Evolutionary conservation across 1,284 basidiomycete genomes (phyloP), one percentile per base, ranked within the genome.

Genomic region (Sporisorium reilianum): DNA sequence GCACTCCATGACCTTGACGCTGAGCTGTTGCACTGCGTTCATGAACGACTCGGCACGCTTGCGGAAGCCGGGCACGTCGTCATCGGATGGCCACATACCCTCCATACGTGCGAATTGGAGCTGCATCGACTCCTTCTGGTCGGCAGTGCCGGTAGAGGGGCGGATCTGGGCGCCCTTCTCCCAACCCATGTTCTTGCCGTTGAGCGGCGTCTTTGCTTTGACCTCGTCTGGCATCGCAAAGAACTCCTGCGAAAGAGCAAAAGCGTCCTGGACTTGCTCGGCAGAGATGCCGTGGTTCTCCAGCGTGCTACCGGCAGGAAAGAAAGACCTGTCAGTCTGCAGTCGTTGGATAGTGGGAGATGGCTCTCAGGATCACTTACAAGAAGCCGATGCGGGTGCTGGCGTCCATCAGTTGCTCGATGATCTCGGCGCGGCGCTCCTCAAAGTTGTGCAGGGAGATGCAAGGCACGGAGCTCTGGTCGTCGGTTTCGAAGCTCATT

Each of bases 61-160:
- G 63, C 86, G 88, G 79, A 90, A 89, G 2, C 88, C 89, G 0
- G 89, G 88, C 20, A 90, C 83, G 6, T 88, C 84, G 20, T 85
- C 85, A 2, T 89, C 89, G 0, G 89, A 88, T 3, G 89, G 85
- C 89, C 89, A 90, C 52, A 90, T 88, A 67, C 90, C 62, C 28
- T 49, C 55, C 64, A 69, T 75, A 23, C 67, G 64, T 6, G 62
- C 65, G 52, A 81, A 74, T 89, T 5, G 88, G 86, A 87, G 87
- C 87, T 11, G 78, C 77, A n/a, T 77, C 72, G 58, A 88, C 85
- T 56, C 85, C 85, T 60, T 89, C 87, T n/a, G 86, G 81, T 85
- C 78, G 6, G 81, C 83, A 5, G 87, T 71, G 45, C 87, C 86
- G 4, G 85, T 81, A 0, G 84, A 80, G 52, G 87, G 86, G 64